Base-by-base conservation (phyloP, 164 flowering plant species). In the Nelumbo lutea region DNA sequence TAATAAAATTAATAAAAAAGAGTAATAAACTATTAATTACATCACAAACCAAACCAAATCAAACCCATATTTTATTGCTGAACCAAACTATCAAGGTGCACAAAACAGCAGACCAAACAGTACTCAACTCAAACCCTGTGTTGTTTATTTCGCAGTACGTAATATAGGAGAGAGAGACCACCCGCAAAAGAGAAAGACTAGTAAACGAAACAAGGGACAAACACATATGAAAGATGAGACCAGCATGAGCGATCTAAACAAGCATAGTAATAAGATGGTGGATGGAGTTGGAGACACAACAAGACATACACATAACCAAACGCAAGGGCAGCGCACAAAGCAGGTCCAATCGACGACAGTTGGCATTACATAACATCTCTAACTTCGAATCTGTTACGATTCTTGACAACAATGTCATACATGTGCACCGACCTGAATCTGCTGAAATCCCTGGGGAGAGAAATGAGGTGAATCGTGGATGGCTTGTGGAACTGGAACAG, bases 351-450 rank as follows among this genome's bases (percentile, higher is more conserved):
- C 27, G 27, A 27, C 27, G 27, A 27, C 27, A 2, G 9, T 3
- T 62, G 78, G 77, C 74, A 78, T 66, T 27, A 27, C 27, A 27
- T 27, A 27, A 27, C 27, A 65, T 91, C 97, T 45, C 88, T 80
- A 9, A 92, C 98, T 81, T 90, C 89, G 62, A 92, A 92, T 9
- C 81, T 11, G 68, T 85, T 86, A 11, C 86, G 86, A 68, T 83
- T 88, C 68, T 90, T 90, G 60, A 92, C 96, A 43, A 92, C 97
- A 64, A 91, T 90, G 53, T 91, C 97, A 58, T 76, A 90, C 97
- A 91, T 91, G 74, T 91, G 93, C 70, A 90, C 81, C 80, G 95
- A 86, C 81, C 73, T 89, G 84, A 92, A 83, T 75, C 69, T 83
- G 78, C 41, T 64, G 77, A 90, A 94, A 48, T 94, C 95, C 67